Evolutionary conservation across 257 asterid species (phyloP).

Genomic region (Agastache rugosa): DNA sequence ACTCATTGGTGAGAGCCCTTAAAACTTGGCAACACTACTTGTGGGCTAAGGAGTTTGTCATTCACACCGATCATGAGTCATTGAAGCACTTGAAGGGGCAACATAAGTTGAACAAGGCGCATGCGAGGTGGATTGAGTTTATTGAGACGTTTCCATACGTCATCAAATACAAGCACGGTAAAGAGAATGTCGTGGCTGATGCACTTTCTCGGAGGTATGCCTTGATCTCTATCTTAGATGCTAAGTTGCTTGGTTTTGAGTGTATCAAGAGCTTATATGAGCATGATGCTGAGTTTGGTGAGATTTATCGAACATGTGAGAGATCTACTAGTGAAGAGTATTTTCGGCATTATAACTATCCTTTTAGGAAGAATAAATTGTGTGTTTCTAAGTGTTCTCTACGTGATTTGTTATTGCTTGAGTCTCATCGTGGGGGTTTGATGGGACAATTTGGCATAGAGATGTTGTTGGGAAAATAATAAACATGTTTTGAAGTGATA

Average conservation of each 20-base stretch:
- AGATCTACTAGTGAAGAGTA: no score
- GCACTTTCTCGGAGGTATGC: no score
- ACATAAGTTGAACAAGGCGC: not conserved
- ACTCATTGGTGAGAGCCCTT: not conserved
- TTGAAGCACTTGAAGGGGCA: not conserved
- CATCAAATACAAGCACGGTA: no score
- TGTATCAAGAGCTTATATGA: no score
- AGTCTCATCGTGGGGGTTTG: constrained; percentile 3
- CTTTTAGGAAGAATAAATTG: not conserved
- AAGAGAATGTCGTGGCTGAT: not conserved
- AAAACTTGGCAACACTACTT: not conserved
- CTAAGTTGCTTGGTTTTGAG: no score
- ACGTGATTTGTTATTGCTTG: not conserved
- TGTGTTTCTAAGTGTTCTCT: not conserved
- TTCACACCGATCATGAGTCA: not conserved
- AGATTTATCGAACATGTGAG: not conserved
- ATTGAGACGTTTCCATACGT: constrained; percentile 1
- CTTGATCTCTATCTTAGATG: no score
- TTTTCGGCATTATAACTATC: not conserved
- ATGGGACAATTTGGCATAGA: constrained; percentile 5
- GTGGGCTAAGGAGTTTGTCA: not conserved
- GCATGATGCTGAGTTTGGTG: no score
- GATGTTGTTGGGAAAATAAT: no score
- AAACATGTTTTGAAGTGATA: no score
- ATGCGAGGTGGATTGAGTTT: not conserved